Evolutionary conservation across 495 filamentous ascomycete species (phyloP).

Genomic region (Penicillium simplicissimum): DNA sequence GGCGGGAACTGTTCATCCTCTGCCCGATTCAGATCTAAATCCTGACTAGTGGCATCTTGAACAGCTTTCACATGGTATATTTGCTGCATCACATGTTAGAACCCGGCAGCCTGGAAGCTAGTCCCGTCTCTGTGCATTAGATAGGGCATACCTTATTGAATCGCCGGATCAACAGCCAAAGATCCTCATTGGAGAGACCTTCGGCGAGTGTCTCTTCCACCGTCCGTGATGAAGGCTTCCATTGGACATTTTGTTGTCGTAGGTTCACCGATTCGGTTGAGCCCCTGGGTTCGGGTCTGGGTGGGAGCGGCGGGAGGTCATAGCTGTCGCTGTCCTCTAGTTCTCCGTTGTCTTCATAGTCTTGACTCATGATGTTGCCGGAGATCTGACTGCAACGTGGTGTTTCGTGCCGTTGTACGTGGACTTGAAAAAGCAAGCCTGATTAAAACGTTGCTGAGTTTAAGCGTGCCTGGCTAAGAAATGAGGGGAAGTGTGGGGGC

Average conservation of each 20-base stretch:
- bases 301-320: slow-evolving; percentile 8
- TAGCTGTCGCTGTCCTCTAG: slow-evolving; percentile 22
- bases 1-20: slow-evolving; percentile 85
- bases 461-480: background rate
- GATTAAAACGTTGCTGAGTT: background rate
- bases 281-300: slow-evolving; percentile 9
- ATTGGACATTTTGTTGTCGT: slow-evolving; percentile 15
- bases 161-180: slow-evolving; percentile 77
- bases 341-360: slow-evolving; percentile 16
- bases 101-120: background rate
- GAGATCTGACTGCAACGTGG: background rate
- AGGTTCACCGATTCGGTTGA: slow-evolving; percentile 8
- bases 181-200: slow-evolving; percentile 76
- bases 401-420: background rate
- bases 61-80: slow-evolving; percentile 83
- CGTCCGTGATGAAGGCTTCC: slow-evolving; percentile 24
- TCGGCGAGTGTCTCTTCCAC: slow-evolving; percentile 27
- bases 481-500: slow-evolving; percentile 4
- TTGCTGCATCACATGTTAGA: slow-evolving; percentile 58
- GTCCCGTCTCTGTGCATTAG: background rate
- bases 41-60: slow-evolving; percentile 50
- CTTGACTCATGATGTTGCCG: slow-evolving; percentile 23
- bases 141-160: slow-evolving; percentile 72
- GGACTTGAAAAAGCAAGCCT: background rate
- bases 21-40: slow-evolving; percentile 78